A percentile compares a stretch with the other conserved stretches of the same genome.
Evolutionary conservation across 306 rosid species (phyloP).

Genomic region (Prunus fruticosa): DNA sequence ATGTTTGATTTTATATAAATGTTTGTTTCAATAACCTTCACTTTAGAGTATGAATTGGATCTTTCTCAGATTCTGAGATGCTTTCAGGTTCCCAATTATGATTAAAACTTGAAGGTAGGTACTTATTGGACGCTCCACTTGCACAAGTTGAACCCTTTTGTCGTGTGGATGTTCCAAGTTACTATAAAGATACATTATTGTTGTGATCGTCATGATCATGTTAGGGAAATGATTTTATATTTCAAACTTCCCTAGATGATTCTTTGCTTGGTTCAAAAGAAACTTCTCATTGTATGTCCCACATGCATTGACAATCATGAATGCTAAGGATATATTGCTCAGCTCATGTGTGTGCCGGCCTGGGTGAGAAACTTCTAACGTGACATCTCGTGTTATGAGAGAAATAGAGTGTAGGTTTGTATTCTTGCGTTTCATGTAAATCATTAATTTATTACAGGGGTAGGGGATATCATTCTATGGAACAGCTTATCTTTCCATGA

Average conservation of each 20-base stretch:
- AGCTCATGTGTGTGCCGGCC: too few species aligned
- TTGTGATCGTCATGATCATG: constrained; percentile 10
- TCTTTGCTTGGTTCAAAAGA: not conserved
- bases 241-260: not conserved
- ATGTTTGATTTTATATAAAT: not conserved
- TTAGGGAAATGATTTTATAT: not conserved
- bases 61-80: constrained; percentile 4
- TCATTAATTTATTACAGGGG: too few species aligned
- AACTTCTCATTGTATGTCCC: not conserved
- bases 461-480: too few species aligned
- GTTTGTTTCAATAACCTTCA: not conserved
- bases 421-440: not conserved
- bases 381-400: too few species aligned
- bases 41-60: not conserved
- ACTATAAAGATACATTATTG: not conserved
- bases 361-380: too few species aligned
- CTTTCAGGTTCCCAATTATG: not conserved
- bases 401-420: too few species aligned
- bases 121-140: not conserved
- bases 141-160: constrained; percentile 22
- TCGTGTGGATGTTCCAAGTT: constrained; percentile 21
- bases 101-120: not conserved
- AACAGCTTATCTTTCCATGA: too few species aligned
- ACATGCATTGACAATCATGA: too few species aligned
- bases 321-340: too few species aligned